phyloP scores from a whole-genome alignment of 2,329 filamentous ascomycete genomes.

The Trichocomaceae sp. region DNA sequence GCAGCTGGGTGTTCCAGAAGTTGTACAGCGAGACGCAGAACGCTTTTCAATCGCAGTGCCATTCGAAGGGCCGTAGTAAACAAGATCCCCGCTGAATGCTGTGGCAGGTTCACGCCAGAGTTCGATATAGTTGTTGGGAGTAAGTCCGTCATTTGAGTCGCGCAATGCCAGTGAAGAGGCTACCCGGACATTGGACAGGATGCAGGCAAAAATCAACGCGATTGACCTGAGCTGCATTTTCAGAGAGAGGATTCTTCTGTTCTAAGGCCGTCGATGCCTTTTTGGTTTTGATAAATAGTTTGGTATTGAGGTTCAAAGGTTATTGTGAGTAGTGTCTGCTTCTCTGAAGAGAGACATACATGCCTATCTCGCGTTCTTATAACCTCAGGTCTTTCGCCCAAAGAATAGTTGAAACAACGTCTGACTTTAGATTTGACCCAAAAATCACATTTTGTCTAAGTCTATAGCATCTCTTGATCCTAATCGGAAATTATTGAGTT shows the following conservation, averaged over 20 bases:
- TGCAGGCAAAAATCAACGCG: not conserved
- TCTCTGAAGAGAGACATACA: no score
- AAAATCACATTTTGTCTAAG: not conserved
- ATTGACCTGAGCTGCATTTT: not conserved
- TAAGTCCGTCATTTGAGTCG: not conserved
- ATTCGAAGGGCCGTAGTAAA: not conserved
- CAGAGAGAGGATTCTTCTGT: not conserved
- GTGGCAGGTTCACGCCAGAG: conserved; percentile 1
- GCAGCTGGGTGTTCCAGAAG: not conserved
- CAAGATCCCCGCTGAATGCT: not conserved
- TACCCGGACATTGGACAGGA: not conserved
- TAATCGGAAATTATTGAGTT: not conserved
- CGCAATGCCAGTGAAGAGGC: not conserved
- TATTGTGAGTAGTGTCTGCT: not conserved
- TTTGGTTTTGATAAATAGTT: not conserved
- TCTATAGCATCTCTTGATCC: not conserved
- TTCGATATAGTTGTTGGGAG: not conserved
- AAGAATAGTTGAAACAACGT: not conserved
- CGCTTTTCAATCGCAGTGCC: not conserved
- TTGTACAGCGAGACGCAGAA: not conserved
- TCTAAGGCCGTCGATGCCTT: not conserved
- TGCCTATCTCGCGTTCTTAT: not conserved
- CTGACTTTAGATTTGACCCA: not conserved
- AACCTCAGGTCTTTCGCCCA: not conserved
- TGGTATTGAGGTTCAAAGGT: no score